Evolutionary conservation across 768 basidiomycete species (phyloP).

Genomic region (Hemileccinum impolitum): DNA sequence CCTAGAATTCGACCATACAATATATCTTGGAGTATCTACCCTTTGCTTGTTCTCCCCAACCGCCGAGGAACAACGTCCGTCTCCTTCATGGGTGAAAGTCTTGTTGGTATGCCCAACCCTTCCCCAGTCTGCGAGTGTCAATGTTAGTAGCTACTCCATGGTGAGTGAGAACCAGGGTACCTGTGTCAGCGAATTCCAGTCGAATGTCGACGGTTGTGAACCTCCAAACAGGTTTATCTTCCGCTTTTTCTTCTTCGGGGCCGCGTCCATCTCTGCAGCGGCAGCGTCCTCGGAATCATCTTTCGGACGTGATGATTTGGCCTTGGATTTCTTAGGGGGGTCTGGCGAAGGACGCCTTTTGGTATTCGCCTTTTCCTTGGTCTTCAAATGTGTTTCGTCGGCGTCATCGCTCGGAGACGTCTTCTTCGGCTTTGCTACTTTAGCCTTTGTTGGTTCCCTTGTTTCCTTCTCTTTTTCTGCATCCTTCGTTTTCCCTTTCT

Average conservation of each 20-base stretch:
- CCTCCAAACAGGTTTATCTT: conserved; percentile 61
- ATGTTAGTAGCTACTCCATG: neutral
- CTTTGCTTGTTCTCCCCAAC: conserved; percentile 26
- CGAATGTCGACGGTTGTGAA: conserved; percentile 38
- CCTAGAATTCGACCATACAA: neutral
- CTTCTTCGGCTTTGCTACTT: conserved; percentile 25
- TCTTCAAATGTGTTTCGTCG: conserved; percentile 12
- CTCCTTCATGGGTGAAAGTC: conserved; percentile 64
- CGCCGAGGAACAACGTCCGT: conserved; percentile 48
- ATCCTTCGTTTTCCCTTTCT: conserved; percentile 18
- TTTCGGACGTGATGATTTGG: conserved; percentile 11
- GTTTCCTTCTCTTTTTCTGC: conserved; percentile 17
- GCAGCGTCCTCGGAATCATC: conserved; percentile 15
- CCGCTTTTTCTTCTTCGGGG: conserved; percentile 63
- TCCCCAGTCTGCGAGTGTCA: conserved; percentile 28
- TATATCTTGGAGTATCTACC: conserved; percentile 7
- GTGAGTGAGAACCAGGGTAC: conserved; percentile 24
- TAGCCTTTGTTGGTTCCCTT: conserved; percentile 30
- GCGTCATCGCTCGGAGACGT: conserved; percentile 16
- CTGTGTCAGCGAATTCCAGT: conserved; percentile 44
- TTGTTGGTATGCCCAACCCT: conserved; percentile 60
- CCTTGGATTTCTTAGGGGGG: conserved; percentile 20
- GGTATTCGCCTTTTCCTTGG: conserved; percentile 13
- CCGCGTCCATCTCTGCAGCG: conserved; percentile 23
- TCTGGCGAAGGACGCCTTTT: conserved; percentile 21